Percentiles rank a stretch among this genome's conserved stretches.
Conservation (phyloP, 1,284 basidiomycete genomes). For the Fomitopsis betulina region DNA sequence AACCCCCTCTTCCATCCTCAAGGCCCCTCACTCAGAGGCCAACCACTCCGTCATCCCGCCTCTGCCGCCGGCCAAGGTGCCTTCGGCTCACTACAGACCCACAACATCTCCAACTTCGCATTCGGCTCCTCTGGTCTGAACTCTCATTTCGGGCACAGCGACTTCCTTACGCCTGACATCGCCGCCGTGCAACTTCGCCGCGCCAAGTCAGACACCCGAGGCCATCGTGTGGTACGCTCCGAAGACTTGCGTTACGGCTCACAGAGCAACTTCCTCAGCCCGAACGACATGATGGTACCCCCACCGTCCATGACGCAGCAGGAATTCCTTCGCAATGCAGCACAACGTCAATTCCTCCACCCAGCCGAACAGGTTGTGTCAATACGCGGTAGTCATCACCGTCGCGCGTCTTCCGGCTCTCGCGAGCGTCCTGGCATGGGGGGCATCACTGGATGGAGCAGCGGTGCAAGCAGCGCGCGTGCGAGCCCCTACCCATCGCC, state of each 20-base stretch:
- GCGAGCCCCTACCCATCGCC: conserved; percentile 56
- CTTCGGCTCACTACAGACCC: conserved; percentile 23
- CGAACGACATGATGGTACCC: conserved; percentile 19
- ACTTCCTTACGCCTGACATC: conserved; percentile 46
- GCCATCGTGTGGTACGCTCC: conserved; percentile 23
- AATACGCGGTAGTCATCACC: conserved; percentile 44
- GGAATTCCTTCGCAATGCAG: conserved; percentile 37
- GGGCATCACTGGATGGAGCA: conserved; percentile 24
- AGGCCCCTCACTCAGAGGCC: conserved; percentile 13
- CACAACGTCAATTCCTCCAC: conserved; percentile 34
- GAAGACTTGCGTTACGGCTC: conserved; percentile 20
- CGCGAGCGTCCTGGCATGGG: conserved; percentile 38
- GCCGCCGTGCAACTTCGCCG: conserved; percentile 22
- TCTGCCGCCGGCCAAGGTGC: conserved; percentile 27
- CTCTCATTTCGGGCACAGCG: conserved; percentile 18
- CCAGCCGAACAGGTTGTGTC: conserved; percentile 35
- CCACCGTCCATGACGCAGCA: conserved; percentile 38
- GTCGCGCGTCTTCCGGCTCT: conserved; percentile 58
- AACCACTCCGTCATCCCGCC: conserved; percentile 20
- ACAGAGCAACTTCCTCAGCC: conserved; percentile 14
- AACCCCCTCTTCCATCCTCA: conserved; percentile 13
- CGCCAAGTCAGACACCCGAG: conserved; percentile 45
- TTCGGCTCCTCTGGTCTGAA: conserved; percentile 19
- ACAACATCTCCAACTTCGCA: conserved; percentile 21
- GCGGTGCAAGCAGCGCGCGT: conserved; percentile 26